These are phyloP conservation scores for Erigeron canadensis DNA, from an alignment of 129 eudicot genomes.

Conservation along the genomic window DNA sequence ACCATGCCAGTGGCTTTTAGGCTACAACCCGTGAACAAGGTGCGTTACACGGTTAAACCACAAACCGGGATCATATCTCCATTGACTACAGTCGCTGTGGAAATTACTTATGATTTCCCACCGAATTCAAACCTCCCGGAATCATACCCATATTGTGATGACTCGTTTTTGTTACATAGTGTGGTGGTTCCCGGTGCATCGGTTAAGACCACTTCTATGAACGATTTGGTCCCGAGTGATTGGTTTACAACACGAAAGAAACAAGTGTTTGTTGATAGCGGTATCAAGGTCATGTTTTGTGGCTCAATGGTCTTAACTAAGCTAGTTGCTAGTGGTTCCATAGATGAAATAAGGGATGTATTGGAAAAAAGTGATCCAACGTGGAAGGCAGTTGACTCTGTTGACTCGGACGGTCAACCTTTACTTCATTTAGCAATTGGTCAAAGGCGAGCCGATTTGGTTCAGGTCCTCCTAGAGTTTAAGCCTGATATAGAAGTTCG, in stretches of 20 bases:
- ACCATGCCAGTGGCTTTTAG: conserved; percentile 86
- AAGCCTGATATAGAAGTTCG: conserved; percentile 49
- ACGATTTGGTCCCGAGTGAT: conserved; percentile 56
- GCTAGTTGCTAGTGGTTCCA: conserved; percentile 45
- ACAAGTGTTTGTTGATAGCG: conserved; percentile 71
- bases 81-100: conserved; percentile 43
- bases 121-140: conserved; percentile 48
- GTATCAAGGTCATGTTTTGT: conserved; percentile 60
- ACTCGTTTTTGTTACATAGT: conserved; percentile 62
- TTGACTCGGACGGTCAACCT: conserved; percentile 58
- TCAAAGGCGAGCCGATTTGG: conserved; percentile 57
- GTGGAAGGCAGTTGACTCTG: conserved; percentile 60
- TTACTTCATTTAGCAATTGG: conserved; percentile 61
- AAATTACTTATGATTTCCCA: conserved; percentile 44
- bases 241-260: conserved; percentile 79
- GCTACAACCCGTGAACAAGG: conserved; percentile 52
- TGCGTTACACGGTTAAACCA: conserved; percentile 47
- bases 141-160: conserved; percentile 53
- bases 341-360: conserved; percentile 67
- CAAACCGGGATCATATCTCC: conserved; percentile 71
- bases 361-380: conserved; percentile 62
- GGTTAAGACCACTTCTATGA: conserved; percentile 42
- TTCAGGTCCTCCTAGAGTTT: conserved; percentile 65
- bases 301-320: conserved; percentile 56
- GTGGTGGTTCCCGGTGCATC: conserved; percentile 78